Evolutionary conservation across 225 moss, liverwort and hornwort species (phyloP), one percentile per base, ranked within the genome.

Genomic region (Takakia lepidozioides): DNA sequence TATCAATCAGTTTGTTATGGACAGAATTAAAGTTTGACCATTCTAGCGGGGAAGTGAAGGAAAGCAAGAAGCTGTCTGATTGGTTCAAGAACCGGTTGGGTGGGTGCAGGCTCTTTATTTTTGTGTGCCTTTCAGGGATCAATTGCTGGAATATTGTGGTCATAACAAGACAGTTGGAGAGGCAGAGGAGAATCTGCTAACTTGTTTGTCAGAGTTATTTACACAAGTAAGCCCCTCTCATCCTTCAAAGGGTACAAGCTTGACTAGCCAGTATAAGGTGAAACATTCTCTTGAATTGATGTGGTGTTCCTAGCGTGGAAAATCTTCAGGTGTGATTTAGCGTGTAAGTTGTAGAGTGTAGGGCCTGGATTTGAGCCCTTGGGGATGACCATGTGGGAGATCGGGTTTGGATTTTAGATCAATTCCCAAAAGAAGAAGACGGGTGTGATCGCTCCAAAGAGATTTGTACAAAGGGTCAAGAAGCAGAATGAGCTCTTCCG

Each of bases 401-500:
- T 32, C 8, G 32, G 32, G 32, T 41, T 47, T 2, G 29, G 27
- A 67, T 10, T 57, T 26, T 70, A 87, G 89, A 95, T 90, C 54
- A 82, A 72, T 18, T 82, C 89, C 7, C 86, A 95, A 57, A 95
- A 95, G 64, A 89, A 95, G 71, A 95, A 95, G 64, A 95, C 93
- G 0, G 93, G 93, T 52, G 93, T 89, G n/a, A 89, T 95, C 56
- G 82, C 86, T 21, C 93, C 93, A 0, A 90, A 95, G 80, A 84
- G 93, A 29, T 93, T 95, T 86, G 89, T 95, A 2, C 93, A 89
- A 62, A 82, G 93, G 62, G 89, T 95, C 37, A 86, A 90, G 67
- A 95, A 95, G 75, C 93, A 95, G 58, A 95, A 95, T 69, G 93
- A 95, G 58, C 84, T 95, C 46, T 95, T 95, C 42, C 86, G 93